Conservation (phyloP, 2,329 filamentous ascomycete genomes). For the Penicillium expansum region DNA sequence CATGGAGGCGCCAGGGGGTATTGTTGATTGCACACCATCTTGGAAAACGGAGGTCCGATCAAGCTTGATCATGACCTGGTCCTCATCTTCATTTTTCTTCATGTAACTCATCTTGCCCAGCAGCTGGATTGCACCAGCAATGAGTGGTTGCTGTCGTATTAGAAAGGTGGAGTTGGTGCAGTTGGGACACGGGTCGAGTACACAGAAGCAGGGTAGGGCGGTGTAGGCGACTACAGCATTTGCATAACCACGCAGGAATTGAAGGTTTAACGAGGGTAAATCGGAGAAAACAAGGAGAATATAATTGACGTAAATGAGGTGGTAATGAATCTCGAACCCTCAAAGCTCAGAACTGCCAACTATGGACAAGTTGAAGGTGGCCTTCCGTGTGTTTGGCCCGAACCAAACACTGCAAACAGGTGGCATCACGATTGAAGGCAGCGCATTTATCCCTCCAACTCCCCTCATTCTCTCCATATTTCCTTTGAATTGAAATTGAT, state of each 20-base stretch:
- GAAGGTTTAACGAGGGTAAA: not conserved
- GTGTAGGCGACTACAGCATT: slow-evolving; percentile 26
- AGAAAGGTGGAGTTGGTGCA: slow-evolving; percentile 24
- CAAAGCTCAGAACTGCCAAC: slow-evolving; percentile 23
- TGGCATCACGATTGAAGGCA: slow-evolving; percentile 28
- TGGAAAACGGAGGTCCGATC: slow-evolving; percentile 98
- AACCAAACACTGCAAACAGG: slow-evolving; percentile 42
- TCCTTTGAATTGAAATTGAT: not conserved
- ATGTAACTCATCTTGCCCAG: slow-evolving; percentile 76
- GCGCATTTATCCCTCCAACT: slow-evolving; percentile 6
- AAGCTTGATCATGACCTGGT: slow-evolving; percentile 90
- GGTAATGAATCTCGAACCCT: slow-evolving; percentile 15
- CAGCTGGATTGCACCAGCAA: slow-evolving; percentile 34
- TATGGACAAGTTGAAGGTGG: slow-evolving; percentile 37
- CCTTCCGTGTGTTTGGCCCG: slow-evolving; percentile 36
- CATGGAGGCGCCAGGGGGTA: slow-evolving; percentile 24
- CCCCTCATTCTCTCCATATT: slow-evolving; percentile 3
- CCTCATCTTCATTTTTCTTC: slow-evolving; percentile 99
- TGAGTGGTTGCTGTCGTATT: slow-evolving; percentile 24
- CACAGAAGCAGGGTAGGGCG: slow-evolving; percentile 24
- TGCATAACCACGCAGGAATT: slow-evolving; percentile 18
- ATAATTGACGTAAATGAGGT: slow-evolving; percentile 14
- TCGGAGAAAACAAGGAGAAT: not conserved
- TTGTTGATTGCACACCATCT: slow-evolving; percentile 67
- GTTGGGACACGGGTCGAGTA: slow-evolving; percentile 25